These are phyloP conservation scores for Mrakia gelida DNA, from an alignment of 768 basidiomycete genomes.

Conservation along the genomic window DNA sequence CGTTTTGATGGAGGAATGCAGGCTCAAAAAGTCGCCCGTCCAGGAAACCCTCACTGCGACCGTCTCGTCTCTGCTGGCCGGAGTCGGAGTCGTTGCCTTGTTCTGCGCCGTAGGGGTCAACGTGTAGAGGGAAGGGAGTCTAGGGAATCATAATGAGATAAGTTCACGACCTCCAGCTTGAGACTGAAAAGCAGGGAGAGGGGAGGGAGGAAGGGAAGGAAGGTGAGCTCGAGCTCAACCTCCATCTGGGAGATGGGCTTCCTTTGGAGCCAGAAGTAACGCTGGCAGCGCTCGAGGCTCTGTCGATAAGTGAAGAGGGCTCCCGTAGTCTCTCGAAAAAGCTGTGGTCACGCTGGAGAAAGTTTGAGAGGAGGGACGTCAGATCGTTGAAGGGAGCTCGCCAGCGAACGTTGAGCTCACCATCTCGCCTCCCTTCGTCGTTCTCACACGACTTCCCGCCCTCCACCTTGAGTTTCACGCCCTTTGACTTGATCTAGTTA, in stretches of 20 bases:
- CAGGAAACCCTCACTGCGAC: slow-evolving; percentile 67
- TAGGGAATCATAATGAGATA: neutral
- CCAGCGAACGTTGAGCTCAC: too few relatives aligned
- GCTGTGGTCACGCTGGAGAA: too few relatives aligned
- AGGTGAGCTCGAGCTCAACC: neutral
- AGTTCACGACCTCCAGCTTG: neutral
- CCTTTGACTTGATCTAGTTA: too few relatives aligned
- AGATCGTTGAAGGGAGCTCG: too few relatives aligned
- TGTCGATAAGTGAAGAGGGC: too few relatives aligned
- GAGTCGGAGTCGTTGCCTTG: slow-evolving; percentile 82
- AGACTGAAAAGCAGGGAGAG: neutral
- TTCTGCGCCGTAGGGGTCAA: slow-evolving; percentile 83
- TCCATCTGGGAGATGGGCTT: neutral
- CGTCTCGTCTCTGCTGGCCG: slow-evolving; percentile 71
- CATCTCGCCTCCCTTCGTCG: too few relatives aligned
- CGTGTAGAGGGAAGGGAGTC: slow-evolving; percentile 50
- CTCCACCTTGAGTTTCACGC: too few relatives aligned
- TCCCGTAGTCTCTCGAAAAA: too few relatives aligned
- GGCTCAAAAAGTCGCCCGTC: slow-evolving; percentile 67
- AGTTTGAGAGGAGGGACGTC: too few relatives aligned
- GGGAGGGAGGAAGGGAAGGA: neutral
- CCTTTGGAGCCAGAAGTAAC: too few relatives aligned
- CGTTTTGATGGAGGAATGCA: slow-evolving; percentile 41
- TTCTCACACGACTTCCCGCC: too few relatives aligned
- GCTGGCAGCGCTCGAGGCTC: too few relatives aligned